Evolutionary conservation across 306 rosid genomes (phyloP), one percentile per base, ranked within the genome.

Genomic region (Pachyrhizus erosus): DNA sequence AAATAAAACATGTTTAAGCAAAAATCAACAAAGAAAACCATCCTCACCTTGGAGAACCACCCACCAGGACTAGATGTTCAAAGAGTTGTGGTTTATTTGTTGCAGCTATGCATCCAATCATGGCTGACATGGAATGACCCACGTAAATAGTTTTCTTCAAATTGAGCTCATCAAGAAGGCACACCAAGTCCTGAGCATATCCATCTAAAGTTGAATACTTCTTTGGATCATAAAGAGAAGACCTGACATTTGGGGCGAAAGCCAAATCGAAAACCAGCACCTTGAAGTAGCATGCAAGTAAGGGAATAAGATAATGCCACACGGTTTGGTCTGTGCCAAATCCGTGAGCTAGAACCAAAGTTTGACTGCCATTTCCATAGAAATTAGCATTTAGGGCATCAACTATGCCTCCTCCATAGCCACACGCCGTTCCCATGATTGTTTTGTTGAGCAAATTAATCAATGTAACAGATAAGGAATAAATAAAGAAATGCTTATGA

Each of bases 81-180:
- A 88, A 88, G 81, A 90, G 91, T 37, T 85, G 46, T 43, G 92
- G 89, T 73, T 70, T 87, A 66, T 82, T 80, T 2, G 79, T 81
- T 40, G 92, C 80, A 61, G 91, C 91, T 2, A 90, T 17, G 76
- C 88, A 85, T 64, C 91, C 92, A 73, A 90, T 70, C 91, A 88
- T 83, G 70, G 87, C 91, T 7, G 92, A 79, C 92, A 90, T 90
- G 57, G 92, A 90, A 70, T 90, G 91, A 24, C 87, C 90, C 10
- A 87, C 31, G 37, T 83, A 90, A 43, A 87, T 55, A 26, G 82
- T 85, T 42, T 68, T 62, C 1, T 80, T 79, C 80, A 90, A 77
- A 10, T 84, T 73, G 74, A 90, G 94, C 24, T 81, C 77, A 66
- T 88, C 87, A 70, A 87, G 91, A 78, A 90, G 88, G 80, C 89